phyloP scores from a whole-genome alignment of 2,329 filamentous ascomycete genomes.

The Clonostachys chloroleuca region DNA sequence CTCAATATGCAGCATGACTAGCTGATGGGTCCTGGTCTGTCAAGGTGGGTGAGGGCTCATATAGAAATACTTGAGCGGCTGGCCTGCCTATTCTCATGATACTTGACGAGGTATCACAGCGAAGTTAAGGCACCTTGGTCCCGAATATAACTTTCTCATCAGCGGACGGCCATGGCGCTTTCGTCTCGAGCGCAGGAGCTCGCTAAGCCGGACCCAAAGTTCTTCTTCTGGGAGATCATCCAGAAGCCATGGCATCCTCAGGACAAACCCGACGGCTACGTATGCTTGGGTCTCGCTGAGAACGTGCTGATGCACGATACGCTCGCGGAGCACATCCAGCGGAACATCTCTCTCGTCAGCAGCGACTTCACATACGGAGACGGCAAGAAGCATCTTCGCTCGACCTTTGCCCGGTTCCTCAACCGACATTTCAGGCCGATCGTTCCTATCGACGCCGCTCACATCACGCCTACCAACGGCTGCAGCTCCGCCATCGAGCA shows the following conservation, averaged over 20 bases:
- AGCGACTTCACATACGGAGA: constrained; percentile 33
- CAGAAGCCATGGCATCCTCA: constrained; percentile 34
- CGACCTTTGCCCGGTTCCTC: constrained; percentile 25
- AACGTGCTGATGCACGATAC: constrained; percentile 45
- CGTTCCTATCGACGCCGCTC: constrained; percentile 17
- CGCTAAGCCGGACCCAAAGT: constrained; percentile 14
- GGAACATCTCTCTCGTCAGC: constrained; percentile 22
- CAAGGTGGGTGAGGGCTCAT: too few species aligned
- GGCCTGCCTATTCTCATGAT: too few species aligned
- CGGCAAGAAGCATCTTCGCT: constrained; percentile 24
- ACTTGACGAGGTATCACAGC: too few species aligned
- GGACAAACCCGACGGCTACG: constrained; percentile 35
- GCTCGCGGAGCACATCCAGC: constrained; percentile 33
- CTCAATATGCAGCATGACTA: too few species aligned
- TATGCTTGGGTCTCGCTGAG: constrained; percentile 47
- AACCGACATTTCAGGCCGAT: constrained; percentile 22
- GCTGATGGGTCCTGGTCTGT: too few species aligned
- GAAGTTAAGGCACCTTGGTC: background rate
- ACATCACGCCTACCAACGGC: constrained; percentile 31
- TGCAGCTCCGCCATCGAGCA: constrained; percentile 34
- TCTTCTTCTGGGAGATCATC: constrained; percentile 36
- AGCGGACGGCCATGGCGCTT: constrained; percentile 7
- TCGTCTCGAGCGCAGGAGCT: constrained; percentile 20
- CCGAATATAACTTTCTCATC: background rate
- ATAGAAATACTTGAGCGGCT: too few species aligned